Base-by-base conservation (phyloP, 2,329 filamentous ascomycete species). In the Botrytis medusae region DNA sequence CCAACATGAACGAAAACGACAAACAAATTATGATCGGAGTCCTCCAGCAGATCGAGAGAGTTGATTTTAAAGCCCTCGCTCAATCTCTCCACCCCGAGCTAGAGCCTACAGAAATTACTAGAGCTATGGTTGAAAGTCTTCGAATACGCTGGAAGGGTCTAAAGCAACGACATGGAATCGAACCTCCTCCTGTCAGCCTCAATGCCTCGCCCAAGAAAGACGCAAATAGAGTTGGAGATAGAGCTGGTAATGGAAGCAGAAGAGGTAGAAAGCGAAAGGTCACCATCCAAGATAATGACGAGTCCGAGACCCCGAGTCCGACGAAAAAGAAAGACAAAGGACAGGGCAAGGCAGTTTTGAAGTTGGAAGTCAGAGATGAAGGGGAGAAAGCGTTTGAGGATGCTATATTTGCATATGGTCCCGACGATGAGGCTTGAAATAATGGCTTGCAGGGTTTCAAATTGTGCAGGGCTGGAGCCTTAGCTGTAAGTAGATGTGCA, bases 311-410 rank as follows among this genome's bases (percentile, higher is more conserved):
- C 10, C 18, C 48, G 5, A 69, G 48, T n/a, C 65, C 37, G n/a
- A 57, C 4, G 34, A 69, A 69, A 44, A 69, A 32, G 48, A 57
- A 69, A 44, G 65, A 42, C 20, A 57, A 59, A 57, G 25, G 48
- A 25, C 48, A 69, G n/a, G n/a, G 10, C 29, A 57, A 69, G 7
- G 10, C 34, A 42, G 18, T 69, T 57, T 48, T 57, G 25, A 69
- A 57, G 34, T 20, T 69, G 48, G 65, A 69, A 3, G 40, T n/a
- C 14, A 69, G 10, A 22, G 48, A 57, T 42, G 57, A 57, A 42
- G 48, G 22, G 65, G 65, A 69, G 10, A 57, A 32, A 42, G 65
- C 65, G 25, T 69, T 69, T 69, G 48, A 69, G 18, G 65, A 59
- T 42, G 65, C 65, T 9, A 32, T 69, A 0, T 59, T 69, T 59